Conservation (phyloP, 2,329 filamentous ascomycete genomes). For the Rutstroemia sydowiana region DNA sequence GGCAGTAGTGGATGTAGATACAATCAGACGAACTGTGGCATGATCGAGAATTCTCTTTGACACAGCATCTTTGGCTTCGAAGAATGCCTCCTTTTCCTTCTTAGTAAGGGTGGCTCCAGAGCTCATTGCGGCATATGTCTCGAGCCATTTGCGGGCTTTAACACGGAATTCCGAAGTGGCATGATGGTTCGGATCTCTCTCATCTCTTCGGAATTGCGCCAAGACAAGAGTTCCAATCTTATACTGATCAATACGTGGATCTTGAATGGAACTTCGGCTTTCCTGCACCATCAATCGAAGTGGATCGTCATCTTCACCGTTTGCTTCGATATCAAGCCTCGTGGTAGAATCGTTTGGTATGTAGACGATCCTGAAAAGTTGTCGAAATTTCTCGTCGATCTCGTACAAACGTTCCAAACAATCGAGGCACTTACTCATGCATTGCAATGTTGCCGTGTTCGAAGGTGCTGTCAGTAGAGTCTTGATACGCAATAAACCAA, state of each 20-base stretch:
- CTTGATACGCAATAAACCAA: not conserved
- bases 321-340: not conserved
- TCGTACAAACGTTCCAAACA: not conserved
- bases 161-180: too few relatives aligned
- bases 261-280: not conserved
- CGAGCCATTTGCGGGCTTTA: too few relatives aligned
- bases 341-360: not conserved
- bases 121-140: too few relatives aligned
- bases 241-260: not conserved
- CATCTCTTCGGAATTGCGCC: too few relatives aligned
- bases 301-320: not conserved
- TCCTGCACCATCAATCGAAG: not conserved
- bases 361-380: not conserved
- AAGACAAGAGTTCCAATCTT: not conserved
- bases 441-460: slow-evolving; percentile 1
- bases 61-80: not conserved
- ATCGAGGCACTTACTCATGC: not conserved
- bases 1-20: slow-evolving; percentile 10
- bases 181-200: too few relatives aligned
- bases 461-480: slow-evolving; percentile 7
- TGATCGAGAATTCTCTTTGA: not conserved
- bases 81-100: slow-evolving; percentile 1
- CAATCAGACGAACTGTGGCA: slow-evolving; percentile 3
- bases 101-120: not conserved
- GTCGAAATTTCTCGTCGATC: not conserved